Percentiles rank a stretch among this genome's conserved stretches.
Evolutionary conservation across 1,139 yeast species (phyloP).

Genomic region (Pichia sp.): DNA sequence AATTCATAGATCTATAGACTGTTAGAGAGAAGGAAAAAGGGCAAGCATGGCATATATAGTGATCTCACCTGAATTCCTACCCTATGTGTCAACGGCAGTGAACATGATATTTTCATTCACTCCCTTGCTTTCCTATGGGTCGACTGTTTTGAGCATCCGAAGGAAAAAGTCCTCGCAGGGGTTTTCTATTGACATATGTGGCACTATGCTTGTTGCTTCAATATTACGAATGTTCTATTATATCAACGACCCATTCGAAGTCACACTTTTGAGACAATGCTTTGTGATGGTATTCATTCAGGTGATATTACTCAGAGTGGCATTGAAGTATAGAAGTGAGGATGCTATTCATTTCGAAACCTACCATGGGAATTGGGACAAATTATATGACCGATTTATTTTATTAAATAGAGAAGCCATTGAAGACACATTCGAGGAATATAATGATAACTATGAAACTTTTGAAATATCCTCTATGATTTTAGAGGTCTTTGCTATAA

Average conservation of each 20-base stretch:
- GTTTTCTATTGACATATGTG: slow-evolving; percentile 83
- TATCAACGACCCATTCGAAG: slow-evolving; percentile 73
- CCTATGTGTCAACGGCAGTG: slow-evolving; percentile 41
- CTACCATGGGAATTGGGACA: slow-evolving; percentile 25
- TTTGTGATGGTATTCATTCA: slow-evolving; percentile 77
- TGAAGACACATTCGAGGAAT: slow-evolving; percentile 16
- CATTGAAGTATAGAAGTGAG: slow-evolving; percentile 55
- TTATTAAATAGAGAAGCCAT: slow-evolving; percentile 17
- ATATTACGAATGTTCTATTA: slow-evolving; percentile 72
- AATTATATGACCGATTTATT: slow-evolving; percentile 19
- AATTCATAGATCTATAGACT: background rate
- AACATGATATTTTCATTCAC: slow-evolving; percentile 59
- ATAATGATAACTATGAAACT: slow-evolving; percentile 5
- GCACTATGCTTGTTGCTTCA: slow-evolving; percentile 81
- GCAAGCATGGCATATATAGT: slow-evolving; percentile 32
- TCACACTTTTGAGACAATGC: slow-evolving; percentile 69
- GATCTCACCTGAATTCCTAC: slow-evolving; percentile 39
- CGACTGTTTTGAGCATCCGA: slow-evolving; percentile 69
- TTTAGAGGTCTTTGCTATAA: slow-evolving; percentile 9
- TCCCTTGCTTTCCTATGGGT: slow-evolving; percentile 81
- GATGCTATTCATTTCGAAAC: slow-evolving; percentile 40
- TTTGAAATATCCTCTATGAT: slow-evolving; percentile 1
- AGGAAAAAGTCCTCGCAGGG: slow-evolving; percentile 65
- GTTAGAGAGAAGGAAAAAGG: background rate
- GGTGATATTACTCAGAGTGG: slow-evolving; percentile 53